Evolutionary conservation across 495 filamentous ascomycete species (phyloP).

Genomic region (Lasiosphaeria hispida): DNA sequence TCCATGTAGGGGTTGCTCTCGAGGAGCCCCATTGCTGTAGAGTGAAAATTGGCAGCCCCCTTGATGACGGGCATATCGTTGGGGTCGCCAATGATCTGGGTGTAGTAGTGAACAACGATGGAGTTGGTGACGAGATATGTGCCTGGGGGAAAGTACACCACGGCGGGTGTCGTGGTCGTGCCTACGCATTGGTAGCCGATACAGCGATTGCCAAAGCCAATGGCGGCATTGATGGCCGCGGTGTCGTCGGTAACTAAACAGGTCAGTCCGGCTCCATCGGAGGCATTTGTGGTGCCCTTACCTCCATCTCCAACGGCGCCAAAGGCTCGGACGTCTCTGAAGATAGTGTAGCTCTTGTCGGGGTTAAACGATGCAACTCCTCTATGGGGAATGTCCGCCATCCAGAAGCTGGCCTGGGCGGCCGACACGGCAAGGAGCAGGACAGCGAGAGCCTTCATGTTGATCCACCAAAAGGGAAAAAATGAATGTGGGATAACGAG

Average conservation of each 20-base stretch:
- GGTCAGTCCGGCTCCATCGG: neutral
- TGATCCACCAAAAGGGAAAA: neutral
- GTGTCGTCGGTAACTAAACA: constrained; percentile 73
- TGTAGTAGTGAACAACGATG: constrained; percentile 64
- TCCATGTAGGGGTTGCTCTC: constrained; percentile 25
- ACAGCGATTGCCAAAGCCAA: constrained; percentile 66
- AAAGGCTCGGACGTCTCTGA: constrained; percentile 79
- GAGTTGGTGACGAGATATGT: constrained; percentile 59
- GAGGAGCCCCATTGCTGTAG: constrained; percentile 24
- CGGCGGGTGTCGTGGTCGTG: constrained; percentile 65
- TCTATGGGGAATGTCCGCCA: constrained; percentile 38
- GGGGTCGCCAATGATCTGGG: constrained; percentile 60
- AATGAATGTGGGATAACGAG: no score
- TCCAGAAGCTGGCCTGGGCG: constrained; percentile 13
- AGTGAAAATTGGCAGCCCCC: constrained; percentile 56
- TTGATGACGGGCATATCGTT: constrained; percentile 66
- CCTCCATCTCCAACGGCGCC: constrained; percentile 72
- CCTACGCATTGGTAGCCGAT: constrained; percentile 79
- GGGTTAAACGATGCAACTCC: constrained; percentile 43
- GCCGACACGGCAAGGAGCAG: constrained; percentile 13
- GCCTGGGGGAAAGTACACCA: constrained; percentile 69
- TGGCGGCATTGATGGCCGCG: constrained; percentile 77
- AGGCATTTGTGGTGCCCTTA: neutral
- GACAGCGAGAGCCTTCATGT: constrained; percentile 17
- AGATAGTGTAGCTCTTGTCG: constrained; percentile 59